phyloP scores from a whole-genome alignment of 108 stramenopile genomes.

The Cyclotella cryptica region DNA sequence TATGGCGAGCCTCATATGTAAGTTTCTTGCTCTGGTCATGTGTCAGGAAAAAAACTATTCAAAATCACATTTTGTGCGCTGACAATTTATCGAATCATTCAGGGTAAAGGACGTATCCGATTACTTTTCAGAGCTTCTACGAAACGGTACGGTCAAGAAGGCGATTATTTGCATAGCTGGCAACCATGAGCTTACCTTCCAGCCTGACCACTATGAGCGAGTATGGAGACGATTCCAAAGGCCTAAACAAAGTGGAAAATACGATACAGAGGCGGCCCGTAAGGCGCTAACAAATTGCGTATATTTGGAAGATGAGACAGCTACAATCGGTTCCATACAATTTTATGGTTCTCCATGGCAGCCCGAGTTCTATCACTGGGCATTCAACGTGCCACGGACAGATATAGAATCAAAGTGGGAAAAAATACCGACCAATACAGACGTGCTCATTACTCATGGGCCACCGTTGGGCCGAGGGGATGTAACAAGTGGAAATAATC shows the following conservation, averaged over 20 bases:
- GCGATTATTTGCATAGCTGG: neutral
- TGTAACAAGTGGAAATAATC: neutral
- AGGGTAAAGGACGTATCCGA: neutral
- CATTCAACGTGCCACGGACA: neutral
- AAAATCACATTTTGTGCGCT: too few species aligned
- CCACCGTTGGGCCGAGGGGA: neutral
- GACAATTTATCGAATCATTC: too few species aligned
- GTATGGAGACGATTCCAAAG: neutral
- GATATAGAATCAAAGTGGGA: neutral
- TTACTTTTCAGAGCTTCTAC: neutral
- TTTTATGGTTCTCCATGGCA: neutral
- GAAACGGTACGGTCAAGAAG: neutral
- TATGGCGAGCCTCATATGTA: neutral
- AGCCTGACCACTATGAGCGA: neutral
- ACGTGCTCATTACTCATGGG: constrained; percentile 4
- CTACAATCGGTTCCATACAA: neutral
- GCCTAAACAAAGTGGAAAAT: neutral
- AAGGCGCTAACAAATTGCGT: neutral
- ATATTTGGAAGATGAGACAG: neutral
- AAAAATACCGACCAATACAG: neutral
- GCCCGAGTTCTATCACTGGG: neutral
- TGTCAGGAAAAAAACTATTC: too few species aligned
- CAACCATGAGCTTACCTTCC: neutral
- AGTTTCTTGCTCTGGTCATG: too few species aligned
- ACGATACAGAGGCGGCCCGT: neutral